phyloP scores from a whole-genome alignment of 768 basidiomycete species.

The Candolleomyces aberdarensis region DNA sequence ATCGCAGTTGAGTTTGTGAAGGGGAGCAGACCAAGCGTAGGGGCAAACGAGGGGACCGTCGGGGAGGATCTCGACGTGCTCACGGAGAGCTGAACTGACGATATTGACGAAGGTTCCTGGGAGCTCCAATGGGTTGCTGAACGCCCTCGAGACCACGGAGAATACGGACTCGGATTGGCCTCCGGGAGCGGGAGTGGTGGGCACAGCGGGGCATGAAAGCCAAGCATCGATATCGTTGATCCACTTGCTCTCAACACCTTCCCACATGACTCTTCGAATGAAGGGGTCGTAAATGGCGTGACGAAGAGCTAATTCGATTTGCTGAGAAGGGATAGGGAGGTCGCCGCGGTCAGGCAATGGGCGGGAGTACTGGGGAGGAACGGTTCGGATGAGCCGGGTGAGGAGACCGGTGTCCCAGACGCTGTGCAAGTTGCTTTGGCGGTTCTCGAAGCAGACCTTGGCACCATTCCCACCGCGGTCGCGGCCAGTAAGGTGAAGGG shows the following conservation, averaged over 20 bases:
- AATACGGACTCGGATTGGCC: neutral
- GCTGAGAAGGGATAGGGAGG: neutral
- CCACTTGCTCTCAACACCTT: constrained; percentile 7
- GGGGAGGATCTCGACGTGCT: constrained; percentile 18
- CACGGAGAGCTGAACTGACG: constrained; percentile 4
- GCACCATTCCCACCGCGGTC: constrained; percentile 85
- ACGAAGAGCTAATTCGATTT: constrained; percentile 38
- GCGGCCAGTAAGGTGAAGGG: constrained; percentile 85
- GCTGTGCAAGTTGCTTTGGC: constrained; percentile 70
- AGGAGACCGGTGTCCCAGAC: constrained; percentile 88
- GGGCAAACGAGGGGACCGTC: constrained; percentile 57
- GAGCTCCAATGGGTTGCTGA: neutral
- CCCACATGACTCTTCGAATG: constrained; percentile 39
- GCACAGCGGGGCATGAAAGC: constrained; percentile 6
- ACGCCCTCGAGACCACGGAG: neutral
- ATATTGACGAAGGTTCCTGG: neutral
- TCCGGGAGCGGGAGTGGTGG: neutral
- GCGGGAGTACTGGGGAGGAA: constrained; percentile 70
- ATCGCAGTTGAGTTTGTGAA: constrained; percentile 79
- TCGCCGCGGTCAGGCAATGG: constrained; percentile 61
- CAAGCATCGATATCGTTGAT: neutral
- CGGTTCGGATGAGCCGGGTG: constrained; percentile 73
- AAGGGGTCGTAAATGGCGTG: constrained; percentile 86
- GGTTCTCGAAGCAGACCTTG: constrained; percentile 70
- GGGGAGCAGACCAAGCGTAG: constrained; percentile 69